Conservation (phyloP, 768 basidiomycete genomes). For the Mycena sanguinolenta region DNA sequence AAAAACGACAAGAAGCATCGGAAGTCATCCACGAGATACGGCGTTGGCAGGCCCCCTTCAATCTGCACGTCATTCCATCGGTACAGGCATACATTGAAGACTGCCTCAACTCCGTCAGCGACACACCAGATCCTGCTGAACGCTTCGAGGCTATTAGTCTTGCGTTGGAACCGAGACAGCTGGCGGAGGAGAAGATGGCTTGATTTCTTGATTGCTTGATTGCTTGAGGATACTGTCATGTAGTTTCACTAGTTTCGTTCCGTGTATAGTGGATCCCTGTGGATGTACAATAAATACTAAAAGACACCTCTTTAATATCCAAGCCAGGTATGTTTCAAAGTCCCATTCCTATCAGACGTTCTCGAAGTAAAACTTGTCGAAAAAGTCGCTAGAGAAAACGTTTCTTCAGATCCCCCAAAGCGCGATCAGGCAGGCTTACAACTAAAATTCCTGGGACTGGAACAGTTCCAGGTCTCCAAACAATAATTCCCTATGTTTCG, state of each 20-base stretch:
- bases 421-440: no score
- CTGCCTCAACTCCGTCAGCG: conserved; percentile 77
- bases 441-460: no score
- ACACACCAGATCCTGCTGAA: conserved; percentile 78
- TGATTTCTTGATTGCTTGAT: conserved; percentile 84
- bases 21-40: conserved; percentile 97
- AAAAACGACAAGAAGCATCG: conserved; percentile 92
- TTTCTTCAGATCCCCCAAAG: no score
- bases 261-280: no score
- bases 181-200: conserved; percentile 97
- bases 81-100: conserved; percentile 86
- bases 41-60: conserved; percentile 95
- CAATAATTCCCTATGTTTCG: no score
- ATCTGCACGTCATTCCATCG: conserved; percentile 76
- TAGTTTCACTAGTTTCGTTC: conserved; percentile 52
- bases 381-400: no score
- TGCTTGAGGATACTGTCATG: conserved; percentile 88
- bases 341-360: no score
- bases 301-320: no score
- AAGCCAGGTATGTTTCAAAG: no score
- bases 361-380: no score
- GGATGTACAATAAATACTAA: no score
- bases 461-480: no score
- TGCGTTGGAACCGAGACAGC: conserved; percentile 94
- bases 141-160: conserved; percentile 89